Percentiles rank a stretch among this genome's conserved stretches.
Evolutionary conservation across 2,329 filamentous ascomycete genomes (phyloP).

Genomic region (Uncinocarpus reesii): DNA sequence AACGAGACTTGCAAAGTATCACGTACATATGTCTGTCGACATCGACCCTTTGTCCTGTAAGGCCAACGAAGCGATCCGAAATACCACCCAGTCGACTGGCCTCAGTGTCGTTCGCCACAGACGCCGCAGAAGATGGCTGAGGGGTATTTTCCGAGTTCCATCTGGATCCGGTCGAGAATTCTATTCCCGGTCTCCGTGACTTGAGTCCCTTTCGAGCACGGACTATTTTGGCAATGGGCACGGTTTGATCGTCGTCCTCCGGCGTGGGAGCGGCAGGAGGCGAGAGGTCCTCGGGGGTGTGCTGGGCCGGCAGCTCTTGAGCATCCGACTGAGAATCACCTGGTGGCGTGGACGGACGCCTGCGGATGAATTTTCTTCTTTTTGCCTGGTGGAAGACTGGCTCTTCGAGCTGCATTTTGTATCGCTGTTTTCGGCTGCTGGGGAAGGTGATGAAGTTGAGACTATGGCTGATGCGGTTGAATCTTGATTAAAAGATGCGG

Average conservation of each 20-base stretch:
- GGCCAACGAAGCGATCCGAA: slow-evolving; percentile 46
- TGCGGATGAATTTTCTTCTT: slow-evolving; percentile 43
- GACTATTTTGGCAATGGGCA: slow-evolving; percentile 26
- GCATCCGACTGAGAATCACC: background rate
- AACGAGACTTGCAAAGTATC: slow-evolving; percentile 4
- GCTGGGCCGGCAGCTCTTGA: background rate
- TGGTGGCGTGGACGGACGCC: slow-evolving; percentile 24
- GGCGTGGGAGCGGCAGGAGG: background rate
- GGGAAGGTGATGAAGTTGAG: background rate
- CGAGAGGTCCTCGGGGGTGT: background rate
- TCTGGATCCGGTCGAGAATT: slow-evolving; percentile 33
- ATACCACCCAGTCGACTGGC: slow-evolving; percentile 33
- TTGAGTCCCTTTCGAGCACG: slow-evolving; percentile 32
- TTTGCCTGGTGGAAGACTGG: slow-evolving; percentile 42
- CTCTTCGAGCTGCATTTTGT: slow-evolving; percentile 19
- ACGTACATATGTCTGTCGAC: slow-evolving; percentile 56
- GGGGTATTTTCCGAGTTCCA: slow-evolving; percentile 13
- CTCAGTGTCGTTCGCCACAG: slow-evolving; percentile 26
- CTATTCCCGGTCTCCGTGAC: slow-evolving; percentile 37
- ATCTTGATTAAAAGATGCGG: slow-evolving; percentile 3
- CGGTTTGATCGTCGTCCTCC: slow-evolving; percentile 14
- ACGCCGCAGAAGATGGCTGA: slow-evolving; percentile 21
- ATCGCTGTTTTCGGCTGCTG: background rate
- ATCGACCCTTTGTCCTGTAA: slow-evolving; percentile 49
- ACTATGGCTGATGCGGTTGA: too few species aligned